Conservation (phyloP, 441 rosid genomes). For the Sinapis alba region DNA sequence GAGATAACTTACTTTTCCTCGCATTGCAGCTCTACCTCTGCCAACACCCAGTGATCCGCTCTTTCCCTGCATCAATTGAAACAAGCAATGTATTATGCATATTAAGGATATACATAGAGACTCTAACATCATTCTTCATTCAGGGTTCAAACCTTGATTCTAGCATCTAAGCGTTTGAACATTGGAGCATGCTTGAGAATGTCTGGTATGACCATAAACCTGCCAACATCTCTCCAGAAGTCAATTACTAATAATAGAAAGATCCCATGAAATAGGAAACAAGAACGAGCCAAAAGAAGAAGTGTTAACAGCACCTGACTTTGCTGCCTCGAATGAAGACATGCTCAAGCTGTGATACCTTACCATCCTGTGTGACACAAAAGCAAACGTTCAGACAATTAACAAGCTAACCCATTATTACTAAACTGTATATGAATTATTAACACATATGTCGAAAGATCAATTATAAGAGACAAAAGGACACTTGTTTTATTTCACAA, state of each 20-base stretch:
- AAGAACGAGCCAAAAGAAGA: not conserved
- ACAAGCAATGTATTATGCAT: not conserved
- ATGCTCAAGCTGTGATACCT: slow-evolving; percentile 97
- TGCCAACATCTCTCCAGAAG: slow-evolving; percentile 36
- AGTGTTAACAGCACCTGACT: slow-evolving; percentile 70
- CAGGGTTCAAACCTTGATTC: slow-evolving; percentile 68
- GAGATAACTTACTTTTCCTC: slow-evolving; percentile 77
- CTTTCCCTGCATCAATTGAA: slow-evolving; percentile 74
- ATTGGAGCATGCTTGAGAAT: slow-evolving; percentile 99
- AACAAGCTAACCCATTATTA: no score
- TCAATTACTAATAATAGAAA: slow-evolving; percentile 17
- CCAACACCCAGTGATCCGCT: slow-evolving; percentile 97
- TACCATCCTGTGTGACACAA: slow-evolving; percentile 84
- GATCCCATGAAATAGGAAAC: slow-evolving; percentile 3
- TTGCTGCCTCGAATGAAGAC: slow-evolving; percentile 97
- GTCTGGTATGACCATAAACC: slow-evolving; percentile 99
- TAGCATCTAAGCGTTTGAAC: slow-evolving; percentile 97
- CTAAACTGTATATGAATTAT: no score
- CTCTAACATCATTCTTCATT: not conserved
- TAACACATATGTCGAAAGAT: no score
- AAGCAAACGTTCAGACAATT: no score
- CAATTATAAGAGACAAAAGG: no score
- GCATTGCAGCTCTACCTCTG: slow-evolving; percentile 98
- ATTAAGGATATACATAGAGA: slow-evolving; percentile 12
- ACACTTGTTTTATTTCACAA: no score